Percentiles rank a stretch among this genome's conserved stretches.
These are phyloP conservation scores for Penicillium brasilianum DNA, from an alignment of 2,329 filamentous ascomycete species.

Conservation along the genomic window DNA sequence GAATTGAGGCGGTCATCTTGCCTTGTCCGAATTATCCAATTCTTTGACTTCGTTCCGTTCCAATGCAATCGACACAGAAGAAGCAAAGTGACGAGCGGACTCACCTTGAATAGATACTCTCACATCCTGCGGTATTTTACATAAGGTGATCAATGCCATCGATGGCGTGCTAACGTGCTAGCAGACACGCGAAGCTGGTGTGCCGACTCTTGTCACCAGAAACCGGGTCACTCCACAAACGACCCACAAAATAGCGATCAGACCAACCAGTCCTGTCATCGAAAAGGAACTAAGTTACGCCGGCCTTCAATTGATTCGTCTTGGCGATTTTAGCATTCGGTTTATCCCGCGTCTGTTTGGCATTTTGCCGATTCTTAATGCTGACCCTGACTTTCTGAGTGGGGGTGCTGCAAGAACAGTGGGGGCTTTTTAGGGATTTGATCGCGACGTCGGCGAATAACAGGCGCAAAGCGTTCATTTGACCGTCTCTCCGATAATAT, in stretches of 20 bases:
- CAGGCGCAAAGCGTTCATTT: background rate
- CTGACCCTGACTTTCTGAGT: background rate
- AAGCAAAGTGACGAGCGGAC: background rate
- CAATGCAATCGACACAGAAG: background rate
- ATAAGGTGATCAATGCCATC: slow-evolving; percentile 9
- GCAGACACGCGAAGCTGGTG: background rate
- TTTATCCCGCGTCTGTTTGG: background rate
- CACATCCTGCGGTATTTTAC: background rate
- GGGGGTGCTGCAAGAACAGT: background rate
- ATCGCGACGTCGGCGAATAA: background rate
- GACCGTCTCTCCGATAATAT: background rate
- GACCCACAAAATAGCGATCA: background rate
- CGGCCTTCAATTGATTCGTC: background rate
- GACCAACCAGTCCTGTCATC: background rate
- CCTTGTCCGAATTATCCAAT: background rate
- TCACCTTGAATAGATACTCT: background rate
- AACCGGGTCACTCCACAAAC: slow-evolving; percentile 5
- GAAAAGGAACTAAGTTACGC: background rate
- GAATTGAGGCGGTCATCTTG: slow-evolving; percentile 23
- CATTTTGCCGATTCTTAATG: background rate
- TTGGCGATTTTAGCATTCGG: slow-evolving; percentile 5
- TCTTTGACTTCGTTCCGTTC: background rate
- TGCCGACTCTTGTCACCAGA: slow-evolving; percentile 8
- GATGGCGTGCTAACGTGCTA: slow-evolving; percentile 25
- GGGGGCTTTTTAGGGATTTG: background rate